A percentile compares a stretch with the other conserved stretches of the same genome.
Conservation (phyloP, 2,329 filamentous ascomycete species). For the Neurospora sp. region DNA sequence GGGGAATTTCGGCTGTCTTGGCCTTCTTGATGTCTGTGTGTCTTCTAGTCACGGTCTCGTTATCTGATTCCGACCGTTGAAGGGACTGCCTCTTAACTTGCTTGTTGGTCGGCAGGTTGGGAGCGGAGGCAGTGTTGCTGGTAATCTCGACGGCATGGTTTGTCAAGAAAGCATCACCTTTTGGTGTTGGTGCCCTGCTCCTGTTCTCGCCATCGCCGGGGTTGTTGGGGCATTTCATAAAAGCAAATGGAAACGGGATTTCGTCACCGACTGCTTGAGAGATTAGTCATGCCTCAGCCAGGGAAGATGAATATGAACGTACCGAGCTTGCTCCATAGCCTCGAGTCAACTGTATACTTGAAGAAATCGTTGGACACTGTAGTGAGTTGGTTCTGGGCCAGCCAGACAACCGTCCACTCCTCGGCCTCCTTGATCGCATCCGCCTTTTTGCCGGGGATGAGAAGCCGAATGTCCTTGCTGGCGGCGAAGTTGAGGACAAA, state of each 20-base stretch:
- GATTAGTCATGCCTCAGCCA: slow-evolving; percentile 1
- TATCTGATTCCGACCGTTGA: background rate
- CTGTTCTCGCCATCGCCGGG: background rate
- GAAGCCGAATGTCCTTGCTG: slow-evolving; percentile 14
- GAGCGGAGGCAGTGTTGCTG: background rate
- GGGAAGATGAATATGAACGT: background rate
- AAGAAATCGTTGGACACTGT: slow-evolving; percentile 14
- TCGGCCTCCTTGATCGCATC: slow-evolving; percentile 17
- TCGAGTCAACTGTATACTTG: slow-evolving; percentile 16
- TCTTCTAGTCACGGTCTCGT: background rate
- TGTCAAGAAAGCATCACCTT: slow-evolving; percentile 1
- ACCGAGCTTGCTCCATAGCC: slow-evolving; percentile 15
- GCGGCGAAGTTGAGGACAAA: slow-evolving; percentile 19
- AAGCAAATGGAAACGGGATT: slow-evolving; percentile 16
- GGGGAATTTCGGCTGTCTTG: background rate
- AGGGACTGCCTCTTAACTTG: background rate
- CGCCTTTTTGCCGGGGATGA: slow-evolving; percentile 17
- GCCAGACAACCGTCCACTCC: slow-evolving; percentile 14
- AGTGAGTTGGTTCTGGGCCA: slow-evolving; percentile 11
- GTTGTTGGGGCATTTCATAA: slow-evolving; percentile 12
- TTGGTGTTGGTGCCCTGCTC: background rate
- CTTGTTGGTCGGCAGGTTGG: background rate
- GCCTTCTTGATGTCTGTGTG: background rate
- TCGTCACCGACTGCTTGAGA: slow-evolving; percentile 12
- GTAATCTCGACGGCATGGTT: background rate